phyloP scores from a whole-genome alignment of 2,329 filamentous ascomycete species.

The Stemphylium vesicarium region DNA sequence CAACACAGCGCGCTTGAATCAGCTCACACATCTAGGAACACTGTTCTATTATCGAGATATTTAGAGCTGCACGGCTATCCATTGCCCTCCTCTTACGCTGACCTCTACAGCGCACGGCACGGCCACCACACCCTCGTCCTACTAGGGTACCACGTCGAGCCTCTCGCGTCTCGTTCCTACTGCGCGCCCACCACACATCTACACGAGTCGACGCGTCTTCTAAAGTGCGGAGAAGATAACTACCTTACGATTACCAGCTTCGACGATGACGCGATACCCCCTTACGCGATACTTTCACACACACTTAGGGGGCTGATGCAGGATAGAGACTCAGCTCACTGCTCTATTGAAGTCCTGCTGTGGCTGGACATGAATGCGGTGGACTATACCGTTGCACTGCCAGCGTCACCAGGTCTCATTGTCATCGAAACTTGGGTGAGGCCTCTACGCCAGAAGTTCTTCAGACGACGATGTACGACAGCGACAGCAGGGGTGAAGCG shows the following conservation, averaged over 20 bases:
- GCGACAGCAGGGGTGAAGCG: too few species aligned
- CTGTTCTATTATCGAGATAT: background rate
- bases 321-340: conserved; percentile 20
- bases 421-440: too few species aligned
- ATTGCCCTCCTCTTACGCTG: background rate
- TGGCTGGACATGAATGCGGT: too few species aligned
- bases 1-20: background rate
- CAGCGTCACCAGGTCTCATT: too few species aligned
- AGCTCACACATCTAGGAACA: background rate
- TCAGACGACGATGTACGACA: too few species aligned
- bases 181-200: conserved; percentile 1
- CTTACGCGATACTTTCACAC: conserved; percentile 37
- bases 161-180: conserved; percentile 5
- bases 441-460: too few species aligned
- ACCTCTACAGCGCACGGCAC: background rate
- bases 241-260: conserved; percentile 4
- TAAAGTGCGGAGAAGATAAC: conserved; percentile 11
- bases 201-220: conserved; percentile 16
- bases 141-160: conserved; percentile 9
- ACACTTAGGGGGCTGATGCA: conserved; percentile 30
- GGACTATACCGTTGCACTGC: too few species aligned
- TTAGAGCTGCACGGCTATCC: background rate
- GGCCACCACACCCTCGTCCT: background rate
- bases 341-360: too few species aligned
- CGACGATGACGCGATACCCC: conserved; percentile 2